A percentile compares a stretch with the other conserved stretches of the same genome.
Conservation (phyloP, 2,329 filamentous ascomycete genomes). For the Grosmannia clavigera region DNA sequence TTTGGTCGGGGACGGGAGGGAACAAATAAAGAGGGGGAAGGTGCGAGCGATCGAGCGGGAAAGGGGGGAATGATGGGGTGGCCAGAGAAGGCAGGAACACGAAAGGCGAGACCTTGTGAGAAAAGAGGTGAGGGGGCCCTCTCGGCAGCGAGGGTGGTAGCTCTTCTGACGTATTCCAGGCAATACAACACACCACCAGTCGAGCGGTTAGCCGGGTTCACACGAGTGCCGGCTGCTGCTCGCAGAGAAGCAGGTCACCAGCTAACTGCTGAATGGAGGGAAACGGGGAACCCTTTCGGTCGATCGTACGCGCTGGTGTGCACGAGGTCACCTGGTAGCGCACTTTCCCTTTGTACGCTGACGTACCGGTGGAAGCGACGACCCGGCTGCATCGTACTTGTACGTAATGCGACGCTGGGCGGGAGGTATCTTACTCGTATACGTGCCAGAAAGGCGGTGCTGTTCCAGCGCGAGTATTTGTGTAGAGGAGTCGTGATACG, state of each 20-base stretch:
- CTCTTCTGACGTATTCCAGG: no score
- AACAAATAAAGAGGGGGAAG: conserved; percentile 5
- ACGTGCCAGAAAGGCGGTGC: no score
- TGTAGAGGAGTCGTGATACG: no score
- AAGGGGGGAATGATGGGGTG: neutral
- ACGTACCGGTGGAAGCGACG: neutral
- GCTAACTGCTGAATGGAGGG: neutral
- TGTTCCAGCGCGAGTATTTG: no score
- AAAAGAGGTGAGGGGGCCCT: neutral
- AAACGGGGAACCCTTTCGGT: neutral
- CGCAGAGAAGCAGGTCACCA: neutral
- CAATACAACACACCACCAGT: neutral
- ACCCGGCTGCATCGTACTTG: neutral
- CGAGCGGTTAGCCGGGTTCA: neutral
- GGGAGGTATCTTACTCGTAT: no score
- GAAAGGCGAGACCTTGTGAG: neutral
- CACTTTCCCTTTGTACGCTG: no score
- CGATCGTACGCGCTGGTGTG: no score
- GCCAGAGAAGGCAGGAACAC: neutral
- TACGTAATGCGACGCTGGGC: no score
- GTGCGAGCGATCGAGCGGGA: neutral
- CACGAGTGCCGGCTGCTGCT: neutral
- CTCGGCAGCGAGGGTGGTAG: neutral
- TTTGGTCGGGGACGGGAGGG: neutral
- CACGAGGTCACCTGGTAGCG: no score